Percentiles rank a stretch among this genome's conserved stretches.
phyloP scores from a whole-genome alignment of 371 early-diverging fungal species.

The Nematocida sp. region DNA sequence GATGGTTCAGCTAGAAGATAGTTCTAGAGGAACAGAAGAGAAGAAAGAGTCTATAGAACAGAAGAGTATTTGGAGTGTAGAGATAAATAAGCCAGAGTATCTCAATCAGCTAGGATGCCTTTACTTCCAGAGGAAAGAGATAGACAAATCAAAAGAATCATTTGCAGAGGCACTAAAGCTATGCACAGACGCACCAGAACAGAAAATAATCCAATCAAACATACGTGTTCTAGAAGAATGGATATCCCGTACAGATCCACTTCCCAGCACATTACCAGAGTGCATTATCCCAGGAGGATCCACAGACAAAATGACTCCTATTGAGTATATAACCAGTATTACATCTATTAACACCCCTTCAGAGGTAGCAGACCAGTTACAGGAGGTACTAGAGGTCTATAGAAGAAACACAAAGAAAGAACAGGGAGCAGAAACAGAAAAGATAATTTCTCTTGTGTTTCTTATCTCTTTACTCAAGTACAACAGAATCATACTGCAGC shows the following conservation, averaged over 20 bases:
- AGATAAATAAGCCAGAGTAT: slow-evolving; percentile 8
- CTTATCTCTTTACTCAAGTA: slow-evolving; percentile 10
- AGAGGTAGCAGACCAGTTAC: neutral
- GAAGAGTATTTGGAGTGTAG: slow-evolving; percentile 2
- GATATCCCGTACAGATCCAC: neutral
- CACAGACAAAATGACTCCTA: neutral
- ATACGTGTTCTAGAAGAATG: slow-evolving; percentile 1
- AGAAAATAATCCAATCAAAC: neutral
- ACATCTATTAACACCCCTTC: neutral
- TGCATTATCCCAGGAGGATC: neutral
- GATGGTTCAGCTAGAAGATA: slow-evolving; percentile 17
- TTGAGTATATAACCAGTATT: slow-evolving; percentile 1
- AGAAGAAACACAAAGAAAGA: neutral
- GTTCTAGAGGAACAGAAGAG: too few species aligned
- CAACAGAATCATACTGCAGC: slow-evolving; percentile 11
- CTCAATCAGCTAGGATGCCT: slow-evolving; percentile 21
- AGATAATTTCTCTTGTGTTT: slow-evolving; percentile 11
- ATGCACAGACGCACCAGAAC: neutral
- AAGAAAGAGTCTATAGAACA: too few species aligned
- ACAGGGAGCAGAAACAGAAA: neutral
- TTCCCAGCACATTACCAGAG: slow-evolving; percentile 2
- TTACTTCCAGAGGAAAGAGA: slow-evolving; percentile 12
- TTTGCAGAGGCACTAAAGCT: slow-evolving; percentile 3
- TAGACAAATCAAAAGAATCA: slow-evolving; percentile 1
- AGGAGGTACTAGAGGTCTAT: slow-evolving; percentile 6